Percentiles rank a stretch among this genome's conserved stretches.
These are phyloP conservation scores for Tillandsia leiboldiana DNA, from an alignment of 176 grass and related monocot genomes.

Conservation along the genomic window DNA sequence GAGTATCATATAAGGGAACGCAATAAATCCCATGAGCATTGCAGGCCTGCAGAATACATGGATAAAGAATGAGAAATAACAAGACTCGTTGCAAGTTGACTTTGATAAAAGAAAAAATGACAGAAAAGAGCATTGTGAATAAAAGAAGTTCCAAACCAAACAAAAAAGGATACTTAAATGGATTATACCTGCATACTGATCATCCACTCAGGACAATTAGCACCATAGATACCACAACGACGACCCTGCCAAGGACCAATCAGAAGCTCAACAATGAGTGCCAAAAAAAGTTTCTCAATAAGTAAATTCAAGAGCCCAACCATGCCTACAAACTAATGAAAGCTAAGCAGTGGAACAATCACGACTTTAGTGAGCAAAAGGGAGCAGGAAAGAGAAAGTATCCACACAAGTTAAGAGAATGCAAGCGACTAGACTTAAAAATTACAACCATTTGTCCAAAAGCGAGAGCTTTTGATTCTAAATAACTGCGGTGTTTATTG, in stretches of 20 bases:
- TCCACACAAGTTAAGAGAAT: too few species aligned
- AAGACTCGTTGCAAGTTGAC: background rate
- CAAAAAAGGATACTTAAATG: background rate
- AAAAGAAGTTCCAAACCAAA: background rate
- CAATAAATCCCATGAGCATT: constrained; percentile 83
- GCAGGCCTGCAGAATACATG: constrained; percentile 52
- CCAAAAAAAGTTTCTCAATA: background rate
- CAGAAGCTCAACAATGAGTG: constrained; percentile 6
- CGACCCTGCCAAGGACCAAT: constrained; percentile 36
- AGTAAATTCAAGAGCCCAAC: background rate
- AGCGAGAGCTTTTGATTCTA: too few species aligned
- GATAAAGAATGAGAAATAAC: constrained; percentile 13
- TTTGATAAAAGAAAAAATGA: background rate
- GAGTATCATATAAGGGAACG: constrained; percentile 87
- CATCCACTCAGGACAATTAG: constrained; percentile 76
- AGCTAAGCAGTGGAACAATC: too few species aligned
- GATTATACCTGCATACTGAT: constrained; percentile 69
- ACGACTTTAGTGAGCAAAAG: too few species aligned
- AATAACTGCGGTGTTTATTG: too few species aligned
- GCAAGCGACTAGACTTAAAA: too few species aligned
- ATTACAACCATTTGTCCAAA: too few species aligned
- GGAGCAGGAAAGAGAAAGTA: too few species aligned
- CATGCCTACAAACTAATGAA: too few species aligned
- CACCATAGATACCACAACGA: constrained; percentile 78
- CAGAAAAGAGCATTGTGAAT: background rate